Base-by-base conservation (phyloP, 306 rosid species). In the Elaeagnus macrophylla region DNA sequence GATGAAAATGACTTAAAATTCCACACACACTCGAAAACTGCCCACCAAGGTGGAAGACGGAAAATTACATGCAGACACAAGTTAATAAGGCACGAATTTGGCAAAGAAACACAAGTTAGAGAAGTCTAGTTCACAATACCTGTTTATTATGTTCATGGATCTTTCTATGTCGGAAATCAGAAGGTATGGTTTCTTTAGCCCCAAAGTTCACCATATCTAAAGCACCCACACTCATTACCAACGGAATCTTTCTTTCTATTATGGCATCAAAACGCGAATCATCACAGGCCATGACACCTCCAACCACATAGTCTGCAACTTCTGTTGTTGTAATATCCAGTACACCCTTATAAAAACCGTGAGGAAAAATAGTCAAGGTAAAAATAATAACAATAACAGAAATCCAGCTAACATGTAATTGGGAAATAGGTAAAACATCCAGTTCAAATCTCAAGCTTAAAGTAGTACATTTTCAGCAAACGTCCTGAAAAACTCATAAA, bases 151-250 rank as follows among this genome's bases (percentile, higher is more conserved):
- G 97, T 53, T 83, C 95, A 69, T 79, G 72, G 61, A 81, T 77
- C 72, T 79, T 75, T 63, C 97, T 79, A 48, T 69, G 72, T 56
- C 74, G 86, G 67, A 81, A 90, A 44, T 61, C 40, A 37, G 69
- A 73, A 19, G 94, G 88, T 68, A 90, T 65, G 40, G 91, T 83
- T 72, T 86, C 86, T 69, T 68, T 86, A 13, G 86, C 71, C 67
- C 97, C 95, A 66, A 83, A 90, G 72, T 83, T 90, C 57, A 86
- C 95, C 94, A 83, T 79, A 79, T 90, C 97, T 61, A 90, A 71
- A 46, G 97, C 94, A 65, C 97, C 97, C 15, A 83, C 83, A 36
- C 94, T 86, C 36, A 86, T 65, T 56, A 83, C 94, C 50, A 90
- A 59, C 50, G 91, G 95, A 15, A 90, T 54, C 75, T 57, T 74